phyloP scores from a whole-genome alignment of 2,329 filamentous ascomycete species.

The Penicillium sp. region DNA sequence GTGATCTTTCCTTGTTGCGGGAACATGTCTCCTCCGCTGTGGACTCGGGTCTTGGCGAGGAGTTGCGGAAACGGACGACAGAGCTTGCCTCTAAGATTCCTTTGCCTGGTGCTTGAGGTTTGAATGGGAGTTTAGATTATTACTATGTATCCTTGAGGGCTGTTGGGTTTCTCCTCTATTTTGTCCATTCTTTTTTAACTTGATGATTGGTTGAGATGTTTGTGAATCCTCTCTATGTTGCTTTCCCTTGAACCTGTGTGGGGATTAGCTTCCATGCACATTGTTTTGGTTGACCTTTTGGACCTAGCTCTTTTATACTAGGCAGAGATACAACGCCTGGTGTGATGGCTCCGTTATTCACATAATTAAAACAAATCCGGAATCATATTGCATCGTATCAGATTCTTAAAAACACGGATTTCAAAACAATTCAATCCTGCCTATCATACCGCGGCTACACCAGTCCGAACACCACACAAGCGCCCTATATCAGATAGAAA shows the following conservation, averaged over 20 bases:
- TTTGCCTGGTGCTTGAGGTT: conserved; percentile 14
- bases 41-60: conserved; percentile 80
- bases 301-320: neutral
- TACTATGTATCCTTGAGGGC: neutral
- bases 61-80: conserved; percentile 61
- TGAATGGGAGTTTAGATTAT: neutral
- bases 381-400: conserved; percentile 11
- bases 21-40: conserved; percentile 27
- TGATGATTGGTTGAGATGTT: neutral
- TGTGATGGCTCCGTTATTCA: neutral
- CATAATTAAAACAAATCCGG: neutral
- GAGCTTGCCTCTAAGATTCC: conserved; percentile 19
- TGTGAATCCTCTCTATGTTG: conserved; percentile 1
- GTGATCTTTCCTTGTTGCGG: conserved; percentile 21
- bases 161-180: neutral
- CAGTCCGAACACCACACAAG: conserved; percentile 26
- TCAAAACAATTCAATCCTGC: conserved; percentile 20
- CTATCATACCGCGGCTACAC: conserved; percentile 22
- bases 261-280: neutral
- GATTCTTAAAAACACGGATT: conserved; percentile 5
- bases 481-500: conserved; percentile 21
- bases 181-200: neutral
- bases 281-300: neutral
- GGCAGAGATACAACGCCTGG: neutral
- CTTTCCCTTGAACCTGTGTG: neutral